Base-by-base conservation (phyloP, 352 stramenopile genomes). In the Phytophthora brassicae region DNA sequence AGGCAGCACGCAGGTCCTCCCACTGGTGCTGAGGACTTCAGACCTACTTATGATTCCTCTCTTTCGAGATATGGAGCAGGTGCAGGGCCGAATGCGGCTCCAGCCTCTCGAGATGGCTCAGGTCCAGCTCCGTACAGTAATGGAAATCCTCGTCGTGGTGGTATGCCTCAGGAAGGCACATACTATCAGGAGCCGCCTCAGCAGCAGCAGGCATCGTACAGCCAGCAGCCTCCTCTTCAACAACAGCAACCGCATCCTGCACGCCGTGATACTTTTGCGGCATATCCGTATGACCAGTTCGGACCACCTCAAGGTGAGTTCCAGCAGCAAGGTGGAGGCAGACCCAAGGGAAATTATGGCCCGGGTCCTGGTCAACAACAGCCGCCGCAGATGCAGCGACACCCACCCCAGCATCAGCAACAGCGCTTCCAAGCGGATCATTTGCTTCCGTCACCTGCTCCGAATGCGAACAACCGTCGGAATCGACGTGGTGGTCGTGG, bases 401-500 rank as follows among this genome's bases (percentile, higher is more conserved):
- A 44, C 19, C 61, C 44, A 41, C 63, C 55, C 28, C 60, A 64
- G 29, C 68, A 64, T 24, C 39, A 22, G 29, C 68, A 64, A 45
- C 39, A 22, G 36, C 58, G 54, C 31, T 69, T 57, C n/a, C 54
- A 63, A 29, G 43, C 17, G n/a, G 56, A 70, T 52, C 68, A 75
- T 41, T 49, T 75, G 42, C 64, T 72, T 22, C 67, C 67, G 26
- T 63, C 68, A 4, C 57, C 62, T 24, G 57, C 67, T 24, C 58
- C 58, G 41, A 60, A 22, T 16, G 45, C 60, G 31, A 65, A 63
- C 57, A 68, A 63, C 35, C 57, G 64, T 53, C 67, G 67, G 39
- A 70, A 69, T 70, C 70, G 70, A 47, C 68, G 68, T 60, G 70
- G 61, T 46, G 48, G 67, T 43, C 67, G 68, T n/a, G 70, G 61